Base-by-base conservation (phyloP, 768 basidiomycete genomes). In the Cystobasidium tubakii region DNA sequence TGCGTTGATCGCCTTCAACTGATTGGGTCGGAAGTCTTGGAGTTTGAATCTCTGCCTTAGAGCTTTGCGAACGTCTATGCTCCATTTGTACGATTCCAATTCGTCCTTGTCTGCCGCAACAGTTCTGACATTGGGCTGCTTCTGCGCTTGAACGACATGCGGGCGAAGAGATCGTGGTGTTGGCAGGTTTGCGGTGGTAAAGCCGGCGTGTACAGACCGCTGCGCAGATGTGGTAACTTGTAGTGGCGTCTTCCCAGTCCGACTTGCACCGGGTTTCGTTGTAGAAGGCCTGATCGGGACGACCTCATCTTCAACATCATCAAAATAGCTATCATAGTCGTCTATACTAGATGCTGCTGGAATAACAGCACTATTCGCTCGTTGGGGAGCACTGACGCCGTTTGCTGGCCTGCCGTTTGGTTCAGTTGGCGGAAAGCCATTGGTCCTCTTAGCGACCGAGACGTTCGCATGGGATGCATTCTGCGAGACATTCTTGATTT, bases 1-100 rank as follows among this genome's bases (percentile, higher is more conserved):
- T 19, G 89, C 89, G 54, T 86, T 85, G 75, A 98, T 90, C 1
- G 90, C 92, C 78, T 90, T 88, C 46, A 92, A 84, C 79, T 98
- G 96, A 81, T 97, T 90, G 17, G 81, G 82, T 39, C 95, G 86
- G 81, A 98, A 98, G 0, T 79, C 78, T 0, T 84, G 77, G 17
- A 97, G 83, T 4, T 83, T 82, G 81, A 97, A 98, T 0, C 85
- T 83, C 9, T 81, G 77, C 60, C 82, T 84, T 10, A 93, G 83
- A 15, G 85, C 85, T 27, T 81, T 81, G 75, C 82, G 81, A 63
- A 90, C 83, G 79, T 91, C 89, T 15, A 54, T 43, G 1, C 78
- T 76, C 79, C 79, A 80, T 1, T 75, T 74, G 63, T 77, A 42
- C 25, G 33, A 34, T 29, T 15, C 33, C 23, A 39, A 17, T n/a